A percentile compares a stretch with the other conserved stretches of the same genome.
These are phyloP conservation scores for Elongisporangium undulatum DNA, from an alignment of 352 stramenopile genomes.

Conservation along the genomic window DNA sequence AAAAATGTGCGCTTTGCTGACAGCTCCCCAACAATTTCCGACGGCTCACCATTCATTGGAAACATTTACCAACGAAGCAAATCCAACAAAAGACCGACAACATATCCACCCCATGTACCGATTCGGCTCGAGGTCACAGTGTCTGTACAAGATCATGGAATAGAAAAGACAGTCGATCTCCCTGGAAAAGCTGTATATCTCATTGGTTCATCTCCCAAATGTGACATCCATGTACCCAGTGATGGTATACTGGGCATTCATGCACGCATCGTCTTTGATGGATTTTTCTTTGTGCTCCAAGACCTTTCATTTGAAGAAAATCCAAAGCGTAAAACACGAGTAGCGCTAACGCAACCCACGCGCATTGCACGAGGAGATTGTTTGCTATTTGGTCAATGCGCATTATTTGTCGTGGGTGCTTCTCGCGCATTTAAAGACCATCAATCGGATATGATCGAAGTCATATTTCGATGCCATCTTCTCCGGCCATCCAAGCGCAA, in stretches of 20 bases:
- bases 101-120: neutral
- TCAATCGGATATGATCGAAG: slow-evolving; percentile 57
- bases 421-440: slow-evolving; percentile 45
- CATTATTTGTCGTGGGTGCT: slow-evolving; percentile 40
- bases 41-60: slow-evolving; percentile 31
- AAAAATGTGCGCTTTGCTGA: slow-evolving; percentile 26
- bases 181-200: slow-evolving; percentile 26
- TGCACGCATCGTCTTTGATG: slow-evolving; percentile 59
- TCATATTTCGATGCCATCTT: slow-evolving; percentile 58
- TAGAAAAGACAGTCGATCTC: slow-evolving; percentile 16
- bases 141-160: slow-evolving; percentile 1
- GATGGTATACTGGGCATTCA: slow-evolving; percentile 49
- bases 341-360: slow-evolving; percentile 39
- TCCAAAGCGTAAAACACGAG: slow-evolving; percentile 41
- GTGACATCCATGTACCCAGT: slow-evolving; percentile 43
- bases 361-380: slow-evolving; percentile 52
- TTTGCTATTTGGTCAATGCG: slow-evolving; percentile 52
- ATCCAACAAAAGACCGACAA: slow-evolving; percentile 5
- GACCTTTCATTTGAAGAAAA: slow-evolving; percentile 71
- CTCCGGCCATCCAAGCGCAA: slow-evolving; percentile 64
- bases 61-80: slow-evolving; percentile 48
- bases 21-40: slow-evolving; percentile 16
- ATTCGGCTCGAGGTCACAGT: neutral
- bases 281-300: slow-evolving; percentile 60
- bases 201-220: slow-evolving; percentile 51